Conservation (phyloP, 1,139 yeast species). For the Wickerhamomyces sp. region DNA sequence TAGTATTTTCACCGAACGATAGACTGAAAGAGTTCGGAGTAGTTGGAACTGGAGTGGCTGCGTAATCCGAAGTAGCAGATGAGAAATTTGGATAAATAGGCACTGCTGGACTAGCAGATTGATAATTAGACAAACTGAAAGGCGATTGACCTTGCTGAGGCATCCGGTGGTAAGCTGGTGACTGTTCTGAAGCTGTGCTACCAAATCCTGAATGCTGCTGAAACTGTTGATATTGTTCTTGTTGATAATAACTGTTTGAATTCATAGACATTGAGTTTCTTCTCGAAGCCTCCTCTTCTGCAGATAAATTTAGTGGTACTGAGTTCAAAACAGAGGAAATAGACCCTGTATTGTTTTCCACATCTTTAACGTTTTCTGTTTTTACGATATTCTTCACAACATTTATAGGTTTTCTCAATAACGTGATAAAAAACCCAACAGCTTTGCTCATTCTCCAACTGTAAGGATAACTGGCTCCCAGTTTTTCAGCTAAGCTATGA, state of each 20-base stretch:
- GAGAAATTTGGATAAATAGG: background rate
- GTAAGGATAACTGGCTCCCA: conserved; percentile 44
- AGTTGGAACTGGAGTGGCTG: background rate
- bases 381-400: conserved; percentile 19
- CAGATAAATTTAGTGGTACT: conserved; percentile 19
- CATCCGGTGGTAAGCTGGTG: background rate
- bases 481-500: conserved; percentile 28
- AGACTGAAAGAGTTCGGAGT: conserved; percentile 8
- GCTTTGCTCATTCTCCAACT: conserved; percentile 53
- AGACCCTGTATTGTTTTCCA: conserved; percentile 19
- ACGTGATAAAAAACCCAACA: conserved; percentile 37
- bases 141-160: background rate
- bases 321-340: conserved; percentile 19
- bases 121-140: background rate
- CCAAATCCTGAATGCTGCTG: background rate
- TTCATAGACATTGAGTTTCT: conserved; percentile 1
- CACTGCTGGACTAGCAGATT: background rate
- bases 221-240: background rate
- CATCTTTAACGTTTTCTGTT: conserved; percentile 17
- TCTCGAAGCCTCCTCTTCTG: conserved; percentile 16
- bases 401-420: conserved; percentile 34
- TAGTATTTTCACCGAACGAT: conserved; percentile 4
- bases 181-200: background rate
- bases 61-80: conserved; percentile 6
- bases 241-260: background rate